Base-by-base conservation (phyloP, 805 yeast genomes). In the Metschnikowia borealis region DNA sequence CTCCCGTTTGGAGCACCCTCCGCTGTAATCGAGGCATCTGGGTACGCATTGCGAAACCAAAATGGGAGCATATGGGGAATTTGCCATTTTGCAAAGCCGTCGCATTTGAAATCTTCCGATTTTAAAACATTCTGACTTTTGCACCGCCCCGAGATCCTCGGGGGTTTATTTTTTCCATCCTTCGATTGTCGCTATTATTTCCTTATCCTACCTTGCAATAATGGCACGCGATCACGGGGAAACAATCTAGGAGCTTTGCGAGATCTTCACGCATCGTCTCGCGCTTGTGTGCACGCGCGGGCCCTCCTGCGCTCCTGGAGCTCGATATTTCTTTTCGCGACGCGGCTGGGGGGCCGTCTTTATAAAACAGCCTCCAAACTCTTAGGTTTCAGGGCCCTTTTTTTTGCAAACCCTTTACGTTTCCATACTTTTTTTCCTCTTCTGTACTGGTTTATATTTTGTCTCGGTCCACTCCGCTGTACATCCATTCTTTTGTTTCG, bases 231-330 rank as follows among this genome's bases (percentile, higher is more conserved):
- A 29, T 39, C 3, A 29, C 34, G 43, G 33, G 34, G 33, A 23
- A 39, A 39, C 43, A 26, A 29, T 39, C 34, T 39, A 44, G 46
- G 46, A 23, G 37, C 46, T 35, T 36, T 44, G 46, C 40, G 34
- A 44, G 39, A 44, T 44, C 46, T 44, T 34, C 46, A 44, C 40
- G 46, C 39, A n/a, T 20, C 23, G 46, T 35, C 44, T 36, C 49
- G 55, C 51, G 47, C 43, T 20, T 21, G 23, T 26, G 38, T 49
- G 51, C 55, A 53, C 53, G 53, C 47, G 35, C 36, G 34, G 20
- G 38, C 47, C 46, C 56, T 53, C 56, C 56, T 53, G 51, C 51
- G 45, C 55, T 47, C 55, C 55, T 53, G 45, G 35, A 40, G 49
- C 55, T 40, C 47, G 49, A 46, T 40, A 49, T 36, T 46, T 40